Conservation (phyloP, 192 early-diverging fungal genomes). For the Obelidium mucronatum region DNA sequence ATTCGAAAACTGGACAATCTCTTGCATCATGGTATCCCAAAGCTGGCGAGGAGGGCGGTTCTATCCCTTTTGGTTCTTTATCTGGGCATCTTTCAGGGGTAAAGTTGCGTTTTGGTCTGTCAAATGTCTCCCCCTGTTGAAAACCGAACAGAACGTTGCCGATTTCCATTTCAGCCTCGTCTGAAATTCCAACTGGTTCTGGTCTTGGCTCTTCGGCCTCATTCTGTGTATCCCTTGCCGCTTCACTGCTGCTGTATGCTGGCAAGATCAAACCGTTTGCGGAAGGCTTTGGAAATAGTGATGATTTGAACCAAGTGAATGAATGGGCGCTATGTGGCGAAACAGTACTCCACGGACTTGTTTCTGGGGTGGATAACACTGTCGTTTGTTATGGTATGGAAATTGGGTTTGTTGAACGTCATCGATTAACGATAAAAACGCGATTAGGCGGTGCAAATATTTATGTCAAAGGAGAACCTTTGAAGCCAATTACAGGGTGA, state of each 20-base stretch:
- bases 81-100: conserved; percentile 19
- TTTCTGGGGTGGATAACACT: conserved; percentile 95
- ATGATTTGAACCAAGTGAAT: conserved; percentile 71
- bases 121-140: no score
- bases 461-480: conserved; percentile 67
- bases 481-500: conserved; percentile 60
- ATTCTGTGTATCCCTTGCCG: conserved; percentile 80
- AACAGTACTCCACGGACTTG: conserved; percentile 94
- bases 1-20: background rate
- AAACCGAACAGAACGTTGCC: background rate
- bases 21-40: conserved; percentile 7
- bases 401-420: background rate
- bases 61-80: conserved; percentile 28
- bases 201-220: conserved; percentile 97
- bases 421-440: no score
- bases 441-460: conserved; percentile 74
- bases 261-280: conserved; percentile 22
- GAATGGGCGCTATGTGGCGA: conserved; percentile 92
- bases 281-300: background rate
- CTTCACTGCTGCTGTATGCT: conserved; percentile 69
- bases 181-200: conserved; percentile 87
- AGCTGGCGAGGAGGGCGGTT: conserved; percentile 62
- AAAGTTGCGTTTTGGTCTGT: background rate
- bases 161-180: conserved; percentile 65
- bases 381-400: conserved; percentile 80